Evolutionary conservation across 495 filamentous ascomycete species (phyloP), one percentile per base, ranked within the genome.

Genomic region (Hypoxylon lienhwacheense): DNA sequence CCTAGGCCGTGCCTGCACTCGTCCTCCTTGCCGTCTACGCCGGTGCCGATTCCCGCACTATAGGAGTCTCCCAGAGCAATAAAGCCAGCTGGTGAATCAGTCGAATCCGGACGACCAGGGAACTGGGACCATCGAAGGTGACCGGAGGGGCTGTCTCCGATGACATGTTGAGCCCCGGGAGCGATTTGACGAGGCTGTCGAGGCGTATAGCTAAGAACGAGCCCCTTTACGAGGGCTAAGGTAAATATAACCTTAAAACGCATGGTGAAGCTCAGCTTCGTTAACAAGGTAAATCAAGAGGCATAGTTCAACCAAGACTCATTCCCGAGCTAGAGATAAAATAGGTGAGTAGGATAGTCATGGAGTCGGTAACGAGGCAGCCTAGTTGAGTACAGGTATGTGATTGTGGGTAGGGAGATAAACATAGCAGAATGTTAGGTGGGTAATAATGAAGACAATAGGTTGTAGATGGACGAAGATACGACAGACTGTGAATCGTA

Each of bases 11-110:
- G 69, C 15, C 71, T 67, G 42, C 75, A 78, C 19, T 69, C 68
- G 47, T 74, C 65, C 46, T 72, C 66, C 11, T 64, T 67, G 37
- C 61, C 66, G 15, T 68, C 54, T 47, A 70, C 39, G 25, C 63
- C 63, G 6, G 73, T 75, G 15, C 76, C 77, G 34, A 78, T 75
- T 16, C 77, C 75, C 2, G 75, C 70, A 22, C 69, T 72, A 44
- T 77, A 80, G 6, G 75, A 77, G 50, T 80, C 76, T 5, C 77
- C 77, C 26, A 78, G 61, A 10, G 74, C 68, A 39, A 66, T 65
- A 51, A 75, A 76, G 29, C 69, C 70, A 3, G 55, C 44, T 10
- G 33, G 24, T 7, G 28, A 7, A 4, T 8, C 21, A 1, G 24
- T 11, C 12, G 36, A 40, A 15, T 2, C 12, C 21, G 14, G 29